A percentile compares a stretch with the other conserved stretches of the same genome.
Conservation (phyloP, 2,329 filamentous ascomycete genomes). For the Emericellopsis cladophorae region DNA sequence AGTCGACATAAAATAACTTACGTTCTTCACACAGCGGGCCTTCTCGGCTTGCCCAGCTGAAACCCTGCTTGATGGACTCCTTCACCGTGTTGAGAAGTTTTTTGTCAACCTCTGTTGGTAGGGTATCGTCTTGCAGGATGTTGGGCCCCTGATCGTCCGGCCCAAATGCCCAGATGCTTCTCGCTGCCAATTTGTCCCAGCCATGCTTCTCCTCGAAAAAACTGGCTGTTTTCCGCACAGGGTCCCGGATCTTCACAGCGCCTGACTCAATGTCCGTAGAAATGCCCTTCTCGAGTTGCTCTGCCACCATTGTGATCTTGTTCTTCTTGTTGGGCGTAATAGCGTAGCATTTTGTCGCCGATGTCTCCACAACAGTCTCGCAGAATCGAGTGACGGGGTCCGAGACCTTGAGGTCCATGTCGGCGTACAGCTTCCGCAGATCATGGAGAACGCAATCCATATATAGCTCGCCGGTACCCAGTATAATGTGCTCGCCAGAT, state of each 20-base stretch:
- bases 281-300: conserved; percentile 89
- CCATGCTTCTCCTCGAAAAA: conserved; percentile 97
- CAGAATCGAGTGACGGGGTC: conserved; percentile 96
- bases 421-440: conserved; percentile 81
- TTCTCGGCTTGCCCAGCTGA: conserved; percentile 92
- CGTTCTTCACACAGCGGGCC: conserved; percentile 96
- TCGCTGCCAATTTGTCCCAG: conserved; percentile 86
- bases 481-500: conserved; percentile 87
- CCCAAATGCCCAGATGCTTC: conserved; percentile 97
- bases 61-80: conserved; percentile 89
- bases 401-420: conserved; percentile 99
- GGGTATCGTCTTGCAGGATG: conserved; percentile 90
- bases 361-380: conserved; percentile 95
- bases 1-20: conserved; percentile 32
- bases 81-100: conserved; percentile 76
- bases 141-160: conserved; percentile 92
- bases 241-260: conserved; percentile 82
- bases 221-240: conserved; percentile 83
- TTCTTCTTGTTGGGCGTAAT: conserved; percentile 99
- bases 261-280: conserved; percentile 89
- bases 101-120: conserved; percentile 90
- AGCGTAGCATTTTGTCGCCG: conserved; percentile 94
- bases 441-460: conserved; percentile 99
- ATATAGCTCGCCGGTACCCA: conserved; percentile 96
- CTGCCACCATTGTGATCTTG: conserved; percentile 96